Conservation (phyloP, 2,329 filamentous ascomycete species). For the Trichoderma breve region DNA sequence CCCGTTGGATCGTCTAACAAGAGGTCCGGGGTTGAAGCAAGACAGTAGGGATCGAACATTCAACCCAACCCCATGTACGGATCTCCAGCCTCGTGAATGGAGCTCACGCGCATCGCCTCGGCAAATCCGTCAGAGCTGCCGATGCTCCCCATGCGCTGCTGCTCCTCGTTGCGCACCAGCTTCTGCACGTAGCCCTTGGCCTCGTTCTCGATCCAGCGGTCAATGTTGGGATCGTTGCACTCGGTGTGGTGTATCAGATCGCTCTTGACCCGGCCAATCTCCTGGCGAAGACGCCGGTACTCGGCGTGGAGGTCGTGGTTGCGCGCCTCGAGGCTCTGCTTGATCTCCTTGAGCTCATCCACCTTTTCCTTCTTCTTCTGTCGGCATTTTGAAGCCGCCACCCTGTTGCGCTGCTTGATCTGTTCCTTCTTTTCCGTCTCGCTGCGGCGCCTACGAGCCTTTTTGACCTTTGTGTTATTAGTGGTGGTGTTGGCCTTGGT, state of each 20-base stretch:
- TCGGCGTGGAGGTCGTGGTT: constrained; percentile 45
- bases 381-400: constrained; percentile 71
- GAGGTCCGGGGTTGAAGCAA: neutral
- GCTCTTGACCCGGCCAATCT: constrained; percentile 49
- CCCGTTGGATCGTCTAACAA: neutral
- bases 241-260: constrained; percentile 52
- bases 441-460: neutral
- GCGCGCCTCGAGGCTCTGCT: constrained; percentile 43
- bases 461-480: neutral
- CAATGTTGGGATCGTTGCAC: constrained; percentile 53
- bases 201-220: constrained; percentile 54
- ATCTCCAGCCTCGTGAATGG: neutral
- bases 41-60: neutral
- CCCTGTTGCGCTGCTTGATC: constrained; percentile 57
- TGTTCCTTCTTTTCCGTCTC: constrained; percentile 1
- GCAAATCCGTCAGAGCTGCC: neutral
- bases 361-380: constrained; percentile 62
- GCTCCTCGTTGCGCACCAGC: neutral
- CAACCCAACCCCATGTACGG: neutral
- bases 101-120: neutral
- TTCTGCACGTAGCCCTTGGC: constrained; percentile 46
- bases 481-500: neutral
- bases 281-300: constrained; percentile 41
- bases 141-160: neutral
- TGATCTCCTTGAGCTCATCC: constrained; percentile 46